Base-by-base conservation (phyloP, 768 basidiomycete species). In the Macrolepiota dolichaula region DNA sequence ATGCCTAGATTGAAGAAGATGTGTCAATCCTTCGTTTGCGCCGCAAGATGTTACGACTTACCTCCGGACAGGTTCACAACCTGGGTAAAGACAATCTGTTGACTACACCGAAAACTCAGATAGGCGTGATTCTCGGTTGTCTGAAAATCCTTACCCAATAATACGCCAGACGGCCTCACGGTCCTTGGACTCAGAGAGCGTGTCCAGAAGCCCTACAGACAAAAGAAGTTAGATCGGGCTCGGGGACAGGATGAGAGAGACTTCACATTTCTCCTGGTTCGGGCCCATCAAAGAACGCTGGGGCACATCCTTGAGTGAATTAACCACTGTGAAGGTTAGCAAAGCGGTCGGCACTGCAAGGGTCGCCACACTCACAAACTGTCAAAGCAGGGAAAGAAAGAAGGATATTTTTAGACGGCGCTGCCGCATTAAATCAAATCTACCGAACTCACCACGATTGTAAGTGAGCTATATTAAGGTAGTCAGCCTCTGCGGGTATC, bases 41-140 rank as follows among this genome's bases (percentile, higher is more conserved):
- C 12, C 19, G 25, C 15, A 22, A 3, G n/a, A 22, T 24, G 24
- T 24, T 22, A 24, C 25, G 24, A 15, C 25, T 49, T 22, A 49
- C 47, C 47, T 27, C 47, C 47, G 24, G 47, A 27, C 47, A 27
- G 42, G 42, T 49, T 78, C 73, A 13, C 19, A 19, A 85, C 66
- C 63, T 81, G 78, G 12, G 77, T 77, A 70, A 85, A 85, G 17
- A 84, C 81, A 49, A 85, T 78, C 65, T 85, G 84, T 64, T 85
- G 83, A 11, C 83, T 81, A 13, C 2, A 40, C 25, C 50, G 13
- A 58, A 51, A 11, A 17, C 29, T 10, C 32, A 22, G n/a, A 49
- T 10, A 17, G 12, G 24, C 22, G 5, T 17, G 6, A n/a, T n/a
- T 2, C 15, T 25, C 0, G 25, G 15, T 15, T 9, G 40, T n/a